These are phyloP conservation scores for Mariannaea elegans DNA, from an alignment of 2,329 filamentous ascomycete species.

Conservation along the genomic window DNA sequence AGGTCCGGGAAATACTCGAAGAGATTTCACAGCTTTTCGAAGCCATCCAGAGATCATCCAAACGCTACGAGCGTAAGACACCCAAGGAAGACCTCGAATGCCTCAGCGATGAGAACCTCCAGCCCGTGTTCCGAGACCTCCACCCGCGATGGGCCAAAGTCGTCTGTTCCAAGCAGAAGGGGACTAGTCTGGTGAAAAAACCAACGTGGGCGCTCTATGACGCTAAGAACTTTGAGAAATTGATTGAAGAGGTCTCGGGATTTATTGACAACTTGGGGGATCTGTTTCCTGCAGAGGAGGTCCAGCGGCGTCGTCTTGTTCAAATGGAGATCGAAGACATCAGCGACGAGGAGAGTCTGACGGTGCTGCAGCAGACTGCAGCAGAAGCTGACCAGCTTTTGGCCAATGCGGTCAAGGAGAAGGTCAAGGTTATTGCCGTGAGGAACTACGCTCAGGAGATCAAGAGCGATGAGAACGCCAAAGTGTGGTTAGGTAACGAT, in stretches of 20 bases:
- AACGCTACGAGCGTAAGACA: conserved; percentile 30
- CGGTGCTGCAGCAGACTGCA: conserved; percentile 21
- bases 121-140: not conserved
- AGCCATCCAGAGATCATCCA: conserved; percentile 31
- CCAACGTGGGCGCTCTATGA: conserved; percentile 18
- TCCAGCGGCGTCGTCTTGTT: conserved; percentile 21
- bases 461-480: not conserved
- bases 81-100: conserved; percentile 4
- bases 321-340: conserved; percentile 36
- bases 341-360: conserved; percentile 32
- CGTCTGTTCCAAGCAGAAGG: not conserved
- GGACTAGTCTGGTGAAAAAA: conserved; percentile 6
- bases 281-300: conserved; percentile 20
- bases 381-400: conserved; percentile 6
- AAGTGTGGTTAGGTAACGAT: conserved; percentile 14
- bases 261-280: conserved; percentile 41
- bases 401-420: conserved; percentile 10
- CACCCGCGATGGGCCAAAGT: not conserved
- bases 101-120: not conserved
- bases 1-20: conserved; percentile 35
- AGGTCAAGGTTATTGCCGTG: not conserved
- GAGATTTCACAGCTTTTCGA: conserved; percentile 38
- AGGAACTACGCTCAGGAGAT: conserved; percentile 12
- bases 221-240: conserved; percentile 25
- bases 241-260: conserved; percentile 33